Base-by-base conservation (phyloP, 306 rosid genomes). In the Lablab purpureus region DNA sequence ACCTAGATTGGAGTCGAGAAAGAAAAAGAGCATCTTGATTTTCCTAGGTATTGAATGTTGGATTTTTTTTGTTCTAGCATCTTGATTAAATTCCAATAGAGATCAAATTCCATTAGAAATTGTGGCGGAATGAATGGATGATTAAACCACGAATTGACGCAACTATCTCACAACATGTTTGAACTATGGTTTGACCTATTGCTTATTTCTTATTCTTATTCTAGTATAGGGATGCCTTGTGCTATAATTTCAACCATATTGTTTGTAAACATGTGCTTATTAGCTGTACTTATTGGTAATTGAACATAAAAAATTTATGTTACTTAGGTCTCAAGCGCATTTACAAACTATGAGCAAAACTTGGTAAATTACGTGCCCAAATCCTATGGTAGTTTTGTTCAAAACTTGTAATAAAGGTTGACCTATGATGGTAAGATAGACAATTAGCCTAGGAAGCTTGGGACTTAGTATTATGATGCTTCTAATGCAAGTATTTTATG, bases 401-500 rank as follows among this genome's bases (percentile, higher is more conserved):
- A 37, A 50, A 78, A 54, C 40, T 5, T 76, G 12, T 64, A 30
- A 55, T 52, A 18, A 28, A 75, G 50, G 34, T 54, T 66, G 45
- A 28, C 70, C 41, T 5, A 60, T 73, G 63, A 77, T 67, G 59
- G 55, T 59, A 50, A 30, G 51, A 58, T 66, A 56, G 19, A 64
- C 71, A 10, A 74, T 32, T 73, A 45, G 60, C 77, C 41, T 73
- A 51, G 46, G 34, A 68, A 81, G 73, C 78, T 77, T 78, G 62
- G 37, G 50, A 34, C 25, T 63, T 65, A 58, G 56, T 67, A 60
- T 76, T 76, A 40, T 72, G 4, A 68, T 40, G 49, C 74, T 13
- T 40, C 49, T 59, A 30, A 64, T 22, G 10, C 37, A 22, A 74
- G 22, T 43, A 21, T 41, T 41, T 41, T 11, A 32, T 2, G 46